Percentiles rank a stretch among this genome's conserved stretches.
Evolutionary conservation across 2,329 filamentous ascomycete species (phyloP).

Genomic region (Cytospora piceae): DNA sequence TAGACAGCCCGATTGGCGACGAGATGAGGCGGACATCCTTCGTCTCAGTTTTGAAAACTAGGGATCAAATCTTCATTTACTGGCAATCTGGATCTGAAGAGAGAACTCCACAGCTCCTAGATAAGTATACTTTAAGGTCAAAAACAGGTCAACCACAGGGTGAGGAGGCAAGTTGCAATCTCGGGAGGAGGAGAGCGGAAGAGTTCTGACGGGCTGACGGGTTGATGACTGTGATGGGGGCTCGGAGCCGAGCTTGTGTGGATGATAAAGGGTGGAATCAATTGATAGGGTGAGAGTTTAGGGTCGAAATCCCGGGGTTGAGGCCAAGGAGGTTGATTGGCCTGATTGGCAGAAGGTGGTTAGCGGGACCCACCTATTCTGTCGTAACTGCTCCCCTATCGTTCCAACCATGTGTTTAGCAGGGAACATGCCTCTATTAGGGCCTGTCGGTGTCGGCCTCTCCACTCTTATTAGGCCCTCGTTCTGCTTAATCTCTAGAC

Average conservation of each 20-base stretch:
- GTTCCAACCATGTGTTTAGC: conserved; percentile 21
- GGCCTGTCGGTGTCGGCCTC: neutral
- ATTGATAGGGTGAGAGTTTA: neutral
- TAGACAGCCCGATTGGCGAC: conserved; percentile 14
- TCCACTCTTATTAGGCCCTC: neutral
- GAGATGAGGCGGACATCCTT: conserved; percentile 16
- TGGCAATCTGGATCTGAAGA: neutral
- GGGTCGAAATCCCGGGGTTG: neutral
- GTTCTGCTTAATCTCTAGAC: neutral
- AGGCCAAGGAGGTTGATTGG: neutral
- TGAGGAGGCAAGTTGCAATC: neutral
- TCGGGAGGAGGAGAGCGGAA: no score
- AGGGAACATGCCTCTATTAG: conserved; percentile 19
- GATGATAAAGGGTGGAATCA: neutral
- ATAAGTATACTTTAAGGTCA: neutral
- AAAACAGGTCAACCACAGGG: neutral
- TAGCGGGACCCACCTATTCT: neutral
- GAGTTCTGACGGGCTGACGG: neutral
- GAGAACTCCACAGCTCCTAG: neutral
- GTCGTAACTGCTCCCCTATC: conserved; percentile 6
- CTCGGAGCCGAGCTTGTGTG: neutral
- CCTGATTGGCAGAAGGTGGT: neutral
- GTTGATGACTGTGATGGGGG: neutral
- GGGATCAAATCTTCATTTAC: neutral
- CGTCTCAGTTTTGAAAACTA: neutral